Evolutionary conservation across 1,284 basidiomycete species (phyloP).

Genomic region (Sutorius eximius): DNA sequence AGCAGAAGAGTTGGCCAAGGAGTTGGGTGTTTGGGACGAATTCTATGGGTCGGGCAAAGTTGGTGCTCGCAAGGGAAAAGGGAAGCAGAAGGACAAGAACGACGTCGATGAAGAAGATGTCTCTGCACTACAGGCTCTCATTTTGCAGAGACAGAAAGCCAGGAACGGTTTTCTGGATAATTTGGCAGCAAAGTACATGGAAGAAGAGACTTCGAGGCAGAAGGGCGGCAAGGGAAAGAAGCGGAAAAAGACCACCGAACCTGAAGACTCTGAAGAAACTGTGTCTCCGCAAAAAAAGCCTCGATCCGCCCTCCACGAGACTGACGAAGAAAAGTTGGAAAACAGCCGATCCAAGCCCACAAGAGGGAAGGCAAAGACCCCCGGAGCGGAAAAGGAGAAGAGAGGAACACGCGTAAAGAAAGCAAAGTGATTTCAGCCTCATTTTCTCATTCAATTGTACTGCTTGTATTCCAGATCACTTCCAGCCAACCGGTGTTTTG

Average conservation of each 20-base stretch:
- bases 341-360: slow-evolving; percentile 62
- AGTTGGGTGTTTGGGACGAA: slow-evolving; percentile 93
- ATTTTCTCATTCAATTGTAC: neutral
- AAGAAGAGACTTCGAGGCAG: slow-evolving; percentile 40
- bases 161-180: slow-evolving; percentile 72
- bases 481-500: neutral
- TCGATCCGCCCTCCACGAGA: slow-evolving; percentile 46
- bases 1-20: slow-evolving; percentile 83
- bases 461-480: slow-evolving; percentile 1
- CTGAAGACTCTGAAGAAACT: slow-evolving; percentile 37
- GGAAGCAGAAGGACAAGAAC: slow-evolving; percentile 52
- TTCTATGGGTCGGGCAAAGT: slow-evolving; percentile 85
- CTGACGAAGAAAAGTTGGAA: slow-evolving; percentile 69
- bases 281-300: slow-evolving; percentile 53
- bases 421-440: slow-evolving; percentile 25
- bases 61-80: slow-evolving; percentile 59
- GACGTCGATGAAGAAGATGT: slow-evolving; percentile 59
- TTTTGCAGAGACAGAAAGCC: slow-evolving; percentile 74
- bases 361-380: slow-evolving; percentile 44
- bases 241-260: slow-evolving; percentile 39
- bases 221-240: slow-evolving; percentile 54
- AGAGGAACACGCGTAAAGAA: slow-evolving; percentile 35
- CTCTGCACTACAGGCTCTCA: slow-evolving; percentile 78
- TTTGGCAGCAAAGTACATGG: slow-evolving; percentile 80
- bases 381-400: slow-evolving; percentile 33